These are phyloP conservation scores for Microcyclosporella mali DNA, from an alignment of 2,329 filamentous ascomycete species.

Conservation along the genomic window DNA sequence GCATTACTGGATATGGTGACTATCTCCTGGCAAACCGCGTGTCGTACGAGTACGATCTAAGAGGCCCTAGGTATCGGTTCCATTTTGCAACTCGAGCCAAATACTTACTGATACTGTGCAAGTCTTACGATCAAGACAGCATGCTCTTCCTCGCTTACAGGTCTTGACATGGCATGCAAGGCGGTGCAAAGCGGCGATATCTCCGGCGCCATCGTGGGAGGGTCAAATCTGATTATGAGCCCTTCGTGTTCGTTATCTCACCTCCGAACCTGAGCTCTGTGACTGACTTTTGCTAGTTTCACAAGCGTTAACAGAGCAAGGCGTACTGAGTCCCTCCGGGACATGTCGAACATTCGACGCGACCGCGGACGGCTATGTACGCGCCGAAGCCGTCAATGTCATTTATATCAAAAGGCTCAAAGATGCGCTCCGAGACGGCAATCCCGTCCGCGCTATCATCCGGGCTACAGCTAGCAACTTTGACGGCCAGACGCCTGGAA, in stretches of 20 bases:
- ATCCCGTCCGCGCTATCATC: conserved; percentile 32
- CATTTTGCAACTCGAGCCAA: no score
- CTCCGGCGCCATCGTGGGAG: conserved; percentile 32
- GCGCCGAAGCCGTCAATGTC: conserved; percentile 27
- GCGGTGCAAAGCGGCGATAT: conserved; percentile 28
- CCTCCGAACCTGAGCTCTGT: no score
- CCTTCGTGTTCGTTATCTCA: no score
- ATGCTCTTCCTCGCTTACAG: conserved; percentile 22
- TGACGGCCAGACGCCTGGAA: conserved; percentile 14
- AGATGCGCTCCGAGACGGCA: conserved; percentile 31
- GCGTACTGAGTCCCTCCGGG: conserved; percentile 29
- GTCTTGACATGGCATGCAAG: conserved; percentile 28
- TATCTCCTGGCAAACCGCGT: conserved; percentile 13
- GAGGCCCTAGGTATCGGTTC: conserved; percentile 26
- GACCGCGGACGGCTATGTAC: conserved; percentile 32
- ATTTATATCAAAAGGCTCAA: conserved; percentile 31
- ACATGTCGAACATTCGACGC: conserved; percentile 29
- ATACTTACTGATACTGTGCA: no score
- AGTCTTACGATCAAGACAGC: conserved; percentile 31
- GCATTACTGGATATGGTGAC: conserved; percentile 6
- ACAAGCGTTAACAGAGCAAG: conserved; percentile 33
- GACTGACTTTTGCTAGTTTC: conserved; percentile 26
- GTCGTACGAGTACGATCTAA: conserved; percentile 22
- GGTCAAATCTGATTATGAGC: conserved; percentile 26
- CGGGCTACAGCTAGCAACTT: conserved; percentile 34